A percentile compares a stretch with the other conserved stretches of the same genome.
These are phyloP conservation scores for Aspergillus sp. DNA, from an alignment of 2,329 filamentous ascomycete species.

Conservation along the genomic window DNA sequence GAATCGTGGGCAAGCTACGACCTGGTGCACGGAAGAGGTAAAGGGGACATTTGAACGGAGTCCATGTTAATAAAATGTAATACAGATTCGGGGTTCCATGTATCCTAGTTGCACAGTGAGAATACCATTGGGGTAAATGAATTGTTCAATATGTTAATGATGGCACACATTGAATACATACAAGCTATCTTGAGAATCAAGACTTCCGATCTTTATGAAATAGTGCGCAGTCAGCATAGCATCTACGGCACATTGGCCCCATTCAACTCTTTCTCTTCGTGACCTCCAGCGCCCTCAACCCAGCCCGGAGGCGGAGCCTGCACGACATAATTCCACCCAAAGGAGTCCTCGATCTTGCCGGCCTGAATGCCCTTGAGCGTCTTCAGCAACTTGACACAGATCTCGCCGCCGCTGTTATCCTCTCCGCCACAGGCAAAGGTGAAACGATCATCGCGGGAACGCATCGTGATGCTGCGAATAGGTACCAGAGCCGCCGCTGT, in stretches of 20 bases:
- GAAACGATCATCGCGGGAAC: conserved; percentile 52
- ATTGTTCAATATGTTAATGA: too few species aligned
- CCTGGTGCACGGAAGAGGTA: conserved; percentile 2
- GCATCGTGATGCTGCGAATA: conserved; percentile 82
- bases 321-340: conserved; percentile 62
- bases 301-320: conserved; percentile 28
- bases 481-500: conserved; percentile 89
- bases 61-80: not conserved
- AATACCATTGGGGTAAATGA: too few species aligned
- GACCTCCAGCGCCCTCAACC: conserved; percentile 13
- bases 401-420: conserved; percentile 54
- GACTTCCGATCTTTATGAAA: too few species aligned
- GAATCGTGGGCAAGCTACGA: conserved; percentile 11
- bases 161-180: too few species aligned
- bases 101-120: too few species aligned
- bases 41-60: conserved; percentile 1
- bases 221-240: conserved; percentile 12
- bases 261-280: not conserved
- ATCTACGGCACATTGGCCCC: conserved; percentile 18
- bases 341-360: conserved; percentile 70
- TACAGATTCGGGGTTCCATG: too few species aligned
- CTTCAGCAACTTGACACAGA: conserved; percentile 66
- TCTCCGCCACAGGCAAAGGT: conserved; percentile 42
- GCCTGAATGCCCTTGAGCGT: conserved; percentile 82
- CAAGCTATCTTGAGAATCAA: too few species aligned